These are phyloP conservation scores for Solanum chmielewskii DNA, from an alignment of 257 asterid species.

Conservation along the genomic window DNA sequence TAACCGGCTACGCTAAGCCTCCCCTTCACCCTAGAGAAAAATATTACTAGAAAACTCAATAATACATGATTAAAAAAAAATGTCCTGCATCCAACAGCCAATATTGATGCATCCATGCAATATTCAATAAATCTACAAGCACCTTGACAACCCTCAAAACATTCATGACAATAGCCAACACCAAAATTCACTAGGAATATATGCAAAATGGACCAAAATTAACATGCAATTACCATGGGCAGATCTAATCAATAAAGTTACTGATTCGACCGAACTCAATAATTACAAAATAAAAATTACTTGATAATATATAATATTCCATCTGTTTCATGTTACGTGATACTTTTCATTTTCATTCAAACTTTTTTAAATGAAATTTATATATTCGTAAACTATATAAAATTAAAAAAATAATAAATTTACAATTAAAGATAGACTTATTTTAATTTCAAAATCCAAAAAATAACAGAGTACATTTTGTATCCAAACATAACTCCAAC, in stretches of 20 bases:
- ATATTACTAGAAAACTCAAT: not conserved
- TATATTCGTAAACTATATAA: too few relatives aligned
- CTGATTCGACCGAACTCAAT: not conserved
- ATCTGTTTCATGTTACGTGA: fast-evolving
- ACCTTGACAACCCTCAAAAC: not conserved
- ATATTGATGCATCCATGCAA: not conserved
- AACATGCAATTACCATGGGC: not conserved
- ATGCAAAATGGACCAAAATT: not conserved
- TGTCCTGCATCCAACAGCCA: not conserved
- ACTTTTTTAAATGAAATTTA: too few relatives aligned
- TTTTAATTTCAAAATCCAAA: fast-evolving
- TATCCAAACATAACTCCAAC: not conserved
- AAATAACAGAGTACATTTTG: not conserved
- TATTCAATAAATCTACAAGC: not conserved
- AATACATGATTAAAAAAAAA: not conserved
- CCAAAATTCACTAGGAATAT: not conserved
- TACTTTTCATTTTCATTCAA: too few relatives aligned
- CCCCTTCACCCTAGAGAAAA: not conserved
- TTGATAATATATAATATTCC: too few relatives aligned
- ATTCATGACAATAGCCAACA: not conserved
- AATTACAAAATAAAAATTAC: not conserved
- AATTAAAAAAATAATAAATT: too few relatives aligned
- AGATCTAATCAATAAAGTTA: not conserved
- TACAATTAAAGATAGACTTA: too few relatives aligned
- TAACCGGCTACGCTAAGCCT: not conserved